Base-by-base conservation (phyloP, 164 flowering plant species). In the Aristolochia californica region DNA sequence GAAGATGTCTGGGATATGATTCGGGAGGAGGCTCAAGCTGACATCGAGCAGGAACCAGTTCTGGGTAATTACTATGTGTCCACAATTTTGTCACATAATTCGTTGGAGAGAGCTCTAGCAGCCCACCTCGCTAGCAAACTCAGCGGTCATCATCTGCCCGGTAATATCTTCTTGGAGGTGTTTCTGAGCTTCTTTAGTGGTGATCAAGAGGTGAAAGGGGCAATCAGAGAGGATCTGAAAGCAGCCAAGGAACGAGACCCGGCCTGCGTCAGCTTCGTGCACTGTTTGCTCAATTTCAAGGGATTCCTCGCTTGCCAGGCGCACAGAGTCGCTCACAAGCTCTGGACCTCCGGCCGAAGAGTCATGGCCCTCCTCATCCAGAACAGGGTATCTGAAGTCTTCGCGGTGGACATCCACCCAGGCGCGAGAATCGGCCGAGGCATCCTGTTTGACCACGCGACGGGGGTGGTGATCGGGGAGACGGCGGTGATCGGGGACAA, bases 361-460 rank as follows among this genome's bases (percentile, higher is more conserved):
- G 59, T 64, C 2, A 23, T 84, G 52, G 93, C 96, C 0, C 52
- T 81, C 0, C 8, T 82, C 61, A 74, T 88, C 12, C 94, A 88
- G 62, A 88, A 70, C 64, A 60, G 88, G 53, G 87, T 81, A 0
- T 83, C 91, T 1, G 89, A 84, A 54, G 80, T 74, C 8, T 86
- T 88, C 52, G 86, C 81, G 0, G 80, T 88, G 40, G 94, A 88
- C 52, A 86, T 88, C 34, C 94, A 88, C 65, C 97, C 97, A 0
- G 88, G 83, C 1, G 97, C 97, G 1, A 78, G 40, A 55, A 75
- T 88, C n/a, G 97, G 97, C 14, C 45, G 62, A 0, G 94, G 94
- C 18, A 73, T 88, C 5, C 64, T 88, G 64, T 48, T 88, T 15
- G 97, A 88, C 60, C 94, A 88, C 23, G 97, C 86, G 0, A 88